Base-by-base conservation (phyloP, 257 asterid genomes). In the Solanum habrochaites region DNA sequence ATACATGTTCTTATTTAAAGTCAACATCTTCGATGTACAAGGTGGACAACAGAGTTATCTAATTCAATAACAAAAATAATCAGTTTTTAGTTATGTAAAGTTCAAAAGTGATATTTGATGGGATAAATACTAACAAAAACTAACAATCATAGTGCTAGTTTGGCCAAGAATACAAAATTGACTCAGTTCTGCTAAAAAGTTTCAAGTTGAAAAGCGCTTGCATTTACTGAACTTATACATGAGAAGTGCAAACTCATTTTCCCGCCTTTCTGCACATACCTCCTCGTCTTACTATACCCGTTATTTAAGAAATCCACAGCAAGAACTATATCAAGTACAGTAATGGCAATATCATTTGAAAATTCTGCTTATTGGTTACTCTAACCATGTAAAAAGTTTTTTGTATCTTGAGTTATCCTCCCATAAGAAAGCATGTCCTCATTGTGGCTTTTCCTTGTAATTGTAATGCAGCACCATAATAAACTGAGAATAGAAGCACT, bases 401-500 rank as follows among this genome's bases (percentile, higher is more conserved):
- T 49, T 49, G 29, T 29, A 18, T 49, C 69, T 47, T 29, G 11
- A 72, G 27, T 10, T 29, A 58, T 75, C 49, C 43, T 86, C 73
- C 56, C 66, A 49, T 49, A 6, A 81, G 11, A 81, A 81, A 52
- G 13, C 37, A 49, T 18, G 43, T 29, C 45, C 85, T 49, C 45
- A 16, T 47, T 81, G 69, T 49, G 29, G 69, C 20, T 81, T 81
- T 9, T 47, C 42, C 66, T 67, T 83, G 85, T 21, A 64, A 70
- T 75, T 39, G 45, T 67, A 81, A 73, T 89, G 88, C 94, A 97
- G 99, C 89, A 87, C 91, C 98, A 93, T 83, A 80, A 75, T 71
- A 90, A 94, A 83, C 93, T 92, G 88, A 88, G 89, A 88, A 88
- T 90, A 86, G 99, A 94, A 92, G 98, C 99, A 84, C 88, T 84